Evolutionary conservation across 306 rosid genomes (phyloP), one percentile per base, ranked within the genome.

Genomic region (Elaeagnus macrophylla): DNA sequence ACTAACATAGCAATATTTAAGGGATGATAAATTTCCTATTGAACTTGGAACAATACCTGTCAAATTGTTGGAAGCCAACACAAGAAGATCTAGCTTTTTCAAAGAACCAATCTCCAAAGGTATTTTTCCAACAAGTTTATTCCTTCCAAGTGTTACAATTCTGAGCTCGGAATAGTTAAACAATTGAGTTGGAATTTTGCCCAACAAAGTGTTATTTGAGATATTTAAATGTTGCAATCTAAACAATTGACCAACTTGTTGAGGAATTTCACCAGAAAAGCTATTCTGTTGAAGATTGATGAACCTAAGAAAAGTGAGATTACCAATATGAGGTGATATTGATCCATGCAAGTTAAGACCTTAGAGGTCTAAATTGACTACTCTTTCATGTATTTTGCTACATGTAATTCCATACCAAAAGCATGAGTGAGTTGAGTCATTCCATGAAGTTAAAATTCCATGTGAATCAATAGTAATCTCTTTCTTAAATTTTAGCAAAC

Each of bases 251-350:
- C 81, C 84, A 6, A 75, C 35, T 25, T 72, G 61, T 11, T 32
- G 64, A 53, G 78, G 78, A 25, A 79, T 45, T 39, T 68, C 62
- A 12, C 78, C 59, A 19, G 42, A 47, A 39, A 75, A 51, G 39
- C 50, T 65, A 40, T 55, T 79, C 10, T 41, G 25, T 20, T n/a
- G 1, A 8, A 79, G 17, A 53, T 19, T 44, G 52, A 75, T 43
- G n/a, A 2, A 15, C 7, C 60, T 58, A 39, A 68, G 76, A 53
- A 54, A 68, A 36, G 81, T 51, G 48, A 79, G 69, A 25, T 75
- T 79, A 25, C 81, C 81, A 8, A 75, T 62, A 42, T 43, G 65
- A 15, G 75, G 68, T 56, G 71, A 6, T 57, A 79, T 18, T 35
- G 48, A 48, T 6, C 78, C 75, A 16, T 9, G 46, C 49, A 79